Base-by-base conservation (phyloP, 2,329 filamentous ascomycete genomes). In the Microcera coccophila region DNA sequence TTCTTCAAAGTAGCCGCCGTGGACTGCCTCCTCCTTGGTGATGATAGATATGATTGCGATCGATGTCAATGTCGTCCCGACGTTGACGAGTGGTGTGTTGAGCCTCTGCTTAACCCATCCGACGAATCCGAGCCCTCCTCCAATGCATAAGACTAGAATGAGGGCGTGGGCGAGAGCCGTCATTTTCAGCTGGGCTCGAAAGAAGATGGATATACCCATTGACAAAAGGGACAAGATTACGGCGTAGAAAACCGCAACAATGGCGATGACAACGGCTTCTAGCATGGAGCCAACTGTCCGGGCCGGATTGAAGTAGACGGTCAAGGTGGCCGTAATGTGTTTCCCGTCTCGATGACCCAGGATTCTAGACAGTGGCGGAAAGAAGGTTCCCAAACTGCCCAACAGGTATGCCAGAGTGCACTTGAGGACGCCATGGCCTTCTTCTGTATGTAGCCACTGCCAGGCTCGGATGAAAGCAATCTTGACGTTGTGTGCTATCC, bases 221-320 rank as follows among this genome's bases (percentile, higher is more conserved):
- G 89, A 93, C 33, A 87, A 75, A 41, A 93, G 77, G 5, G 84
- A 87, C 28, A 96, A 72, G 29, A 89, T 71, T 42, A 67, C 65
- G 4, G 69, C 68, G 39, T 95, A 97, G 28, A 82, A 66, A 47
- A 95, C 87, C 2, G 90, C 90, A 24, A 85, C 73, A 28, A 87
- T 68, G 5, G 88, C 87, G 44, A 93, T 81, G 24, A 90, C 68
- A 10, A 85, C 78, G 3, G 90, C 90, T 65, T 95, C 87, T 44
- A 88, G 78, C 89, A 96, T 95, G 52, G 87, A 93, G 1, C 91
- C 91, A 19, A 84, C 79, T 15, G 88, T 88, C 44, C 91, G 77
- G 5, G 89, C 87, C 4, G 91, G 90, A 63, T 96, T 90, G 59
- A 96, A 97, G 61, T 95, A 97, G 10, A 96, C 90, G 1, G 89